phyloP scores from a whole-genome alignment of 2,329 filamentous ascomycete genomes.

The Aspergillus latus region DNA sequence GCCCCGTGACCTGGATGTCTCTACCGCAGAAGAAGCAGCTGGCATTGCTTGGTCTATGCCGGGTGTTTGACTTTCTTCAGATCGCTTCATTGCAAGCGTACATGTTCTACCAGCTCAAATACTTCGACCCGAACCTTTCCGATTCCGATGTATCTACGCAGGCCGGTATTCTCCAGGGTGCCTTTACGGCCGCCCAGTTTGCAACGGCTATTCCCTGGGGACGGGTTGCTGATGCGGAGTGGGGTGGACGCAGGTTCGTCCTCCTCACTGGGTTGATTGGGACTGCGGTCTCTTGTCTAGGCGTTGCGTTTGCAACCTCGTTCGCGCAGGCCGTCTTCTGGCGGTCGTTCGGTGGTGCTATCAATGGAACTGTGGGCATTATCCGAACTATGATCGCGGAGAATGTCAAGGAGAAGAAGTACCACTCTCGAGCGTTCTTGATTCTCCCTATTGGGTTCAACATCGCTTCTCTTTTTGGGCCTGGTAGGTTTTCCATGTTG shows the following conservation, averaged over 20 bases:
- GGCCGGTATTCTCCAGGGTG: slow-evolving; percentile 71
- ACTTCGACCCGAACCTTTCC: slow-evolving; percentile 60
- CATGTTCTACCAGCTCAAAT: slow-evolving; percentile 82
- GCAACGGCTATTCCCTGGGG: slow-evolving; percentile 81
- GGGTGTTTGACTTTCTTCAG: slow-evolving; percentile 44
- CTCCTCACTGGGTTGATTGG: slow-evolving; percentile 73
- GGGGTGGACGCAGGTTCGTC: slow-evolving; percentile 71
- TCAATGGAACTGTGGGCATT: slow-evolving; percentile 72
- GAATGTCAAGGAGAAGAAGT: slow-evolving; percentile 69
- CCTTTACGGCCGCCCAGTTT: slow-evolving; percentile 78
- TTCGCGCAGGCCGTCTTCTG: slow-evolving; percentile 66
- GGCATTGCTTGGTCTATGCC: slow-evolving; percentile 38
- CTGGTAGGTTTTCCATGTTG: slow-evolving; percentile 30
- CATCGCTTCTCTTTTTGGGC: slow-evolving; percentile 56
- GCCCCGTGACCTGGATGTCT: slow-evolving; percentile 42
- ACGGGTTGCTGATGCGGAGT: slow-evolving; percentile 62
- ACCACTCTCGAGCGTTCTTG: slow-evolving; percentile 55
- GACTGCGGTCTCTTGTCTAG: slow-evolving; percentile 63
- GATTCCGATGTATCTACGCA: slow-evolving; percentile 68
- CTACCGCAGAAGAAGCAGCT: slow-evolving; percentile 41
- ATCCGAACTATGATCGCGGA: slow-evolving; percentile 73
- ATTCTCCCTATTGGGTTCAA: slow-evolving; percentile 68
- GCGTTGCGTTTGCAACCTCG: slow-evolving; percentile 66
- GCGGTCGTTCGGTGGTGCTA: slow-evolving; percentile 64
- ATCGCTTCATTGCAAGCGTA: slow-evolving; percentile 56